Evolutionary conservation across 257 asterid genomes (phyloP).

Genomic region (Jacaranda copaia): DNA sequence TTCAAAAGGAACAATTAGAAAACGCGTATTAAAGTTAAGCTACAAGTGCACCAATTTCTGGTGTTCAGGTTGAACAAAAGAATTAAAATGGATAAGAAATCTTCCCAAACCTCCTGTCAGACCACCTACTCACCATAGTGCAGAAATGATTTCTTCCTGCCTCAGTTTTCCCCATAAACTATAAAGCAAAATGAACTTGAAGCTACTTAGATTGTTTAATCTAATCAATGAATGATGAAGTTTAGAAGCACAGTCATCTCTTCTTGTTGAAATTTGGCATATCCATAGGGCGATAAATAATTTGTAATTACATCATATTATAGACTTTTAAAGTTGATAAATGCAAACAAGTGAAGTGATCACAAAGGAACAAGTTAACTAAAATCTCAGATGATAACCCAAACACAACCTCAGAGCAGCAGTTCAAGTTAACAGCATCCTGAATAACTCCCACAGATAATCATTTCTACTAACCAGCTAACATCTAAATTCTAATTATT

Average conservation of each 20-base stretch:
- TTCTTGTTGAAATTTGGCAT: background rate
- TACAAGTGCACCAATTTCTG: conserved; percentile 18
- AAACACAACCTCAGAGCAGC: conserved; percentile 5
- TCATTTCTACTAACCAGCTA: conserved; percentile 5
- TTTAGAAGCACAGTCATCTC: background rate
- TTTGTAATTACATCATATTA: background rate
- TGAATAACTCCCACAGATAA: background rate
- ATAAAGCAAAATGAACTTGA: background rate
- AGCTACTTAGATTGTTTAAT: background rate
- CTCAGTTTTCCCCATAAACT: conserved; percentile 5
- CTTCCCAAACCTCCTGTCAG: background rate
- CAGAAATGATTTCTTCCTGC: background rate
- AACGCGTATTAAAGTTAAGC: conserved; percentile 2
- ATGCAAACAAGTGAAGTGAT: conserved; percentile 1
- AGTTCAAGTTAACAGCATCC: conserved; percentile 14
- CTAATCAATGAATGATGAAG: background rate
- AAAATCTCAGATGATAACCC: background rate
- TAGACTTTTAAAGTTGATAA: background rate
- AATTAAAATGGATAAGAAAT: background rate
- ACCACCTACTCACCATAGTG: background rate
- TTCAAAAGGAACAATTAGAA: background rate
- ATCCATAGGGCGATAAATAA: background rate
- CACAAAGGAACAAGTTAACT: background rate
- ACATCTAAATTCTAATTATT: background rate
- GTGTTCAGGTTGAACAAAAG: conserved; percentile 5